A percentile compares a stretch with the other conserved stretches of the same genome.
Evolutionary conservation across 305 asterid species (phyloP).

Genomic region (Fraxinus nigra): DNA sequence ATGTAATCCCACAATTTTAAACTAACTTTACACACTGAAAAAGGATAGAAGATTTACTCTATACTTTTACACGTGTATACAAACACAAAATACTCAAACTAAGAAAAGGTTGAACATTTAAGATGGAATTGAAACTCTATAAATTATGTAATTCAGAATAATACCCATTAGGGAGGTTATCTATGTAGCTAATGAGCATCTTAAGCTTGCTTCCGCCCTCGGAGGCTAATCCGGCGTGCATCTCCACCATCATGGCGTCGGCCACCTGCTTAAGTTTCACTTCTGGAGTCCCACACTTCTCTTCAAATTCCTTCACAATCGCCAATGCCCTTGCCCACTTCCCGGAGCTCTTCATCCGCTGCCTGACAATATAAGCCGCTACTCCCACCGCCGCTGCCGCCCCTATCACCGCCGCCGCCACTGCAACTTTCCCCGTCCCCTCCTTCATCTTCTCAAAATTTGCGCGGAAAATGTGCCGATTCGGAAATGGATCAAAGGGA

Average conservation of each 20-base stretch:
- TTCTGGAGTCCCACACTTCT: constrained; percentile 63
- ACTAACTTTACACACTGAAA: not conserved
- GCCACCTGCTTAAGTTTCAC: constrained; percentile 59
- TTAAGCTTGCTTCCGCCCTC: constrained; percentile 81
- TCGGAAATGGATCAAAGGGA: not conserved
- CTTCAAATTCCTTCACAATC: constrained; percentile 63
- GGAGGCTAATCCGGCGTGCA: constrained; percentile 81
- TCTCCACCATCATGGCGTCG: constrained; percentile 80
- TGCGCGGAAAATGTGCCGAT: not conserved
- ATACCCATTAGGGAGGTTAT: constrained; percentile 74
- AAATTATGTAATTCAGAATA: not conserved
- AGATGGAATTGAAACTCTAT: not conserved
- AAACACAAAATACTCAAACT: not conserved
- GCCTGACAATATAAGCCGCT: constrained; percentile 59
- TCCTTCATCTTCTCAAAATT: not conserved
- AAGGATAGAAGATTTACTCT: not conserved
- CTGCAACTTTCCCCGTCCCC: constrained; percentile 57
- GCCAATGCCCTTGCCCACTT: constrained; percentile 58
- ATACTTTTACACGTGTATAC: not conserved
- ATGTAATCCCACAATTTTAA: not conserved
- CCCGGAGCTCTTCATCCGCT: constrained; percentile 52
- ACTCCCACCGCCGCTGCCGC: constrained; percentile 67
- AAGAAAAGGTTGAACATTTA: not conserved
- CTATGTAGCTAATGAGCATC: constrained; percentile 80
- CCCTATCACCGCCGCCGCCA: constrained; percentile 68